phyloP scores from a whole-genome alignment of 2,329 filamentous ascomycete species.

The Chaetothyriales sp. region DNA sequence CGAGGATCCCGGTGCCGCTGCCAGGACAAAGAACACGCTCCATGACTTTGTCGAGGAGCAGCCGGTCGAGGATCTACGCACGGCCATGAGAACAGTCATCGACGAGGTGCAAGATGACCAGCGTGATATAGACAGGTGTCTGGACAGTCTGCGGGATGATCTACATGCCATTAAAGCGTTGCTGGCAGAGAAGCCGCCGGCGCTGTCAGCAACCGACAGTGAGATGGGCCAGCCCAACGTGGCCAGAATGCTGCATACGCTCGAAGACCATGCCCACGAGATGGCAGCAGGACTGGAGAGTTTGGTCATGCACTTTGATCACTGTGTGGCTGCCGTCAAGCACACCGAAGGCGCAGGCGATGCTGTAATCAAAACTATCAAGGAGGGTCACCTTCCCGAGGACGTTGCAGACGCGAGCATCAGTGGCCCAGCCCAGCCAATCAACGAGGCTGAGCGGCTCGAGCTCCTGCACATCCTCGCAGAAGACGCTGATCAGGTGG shows the following conservation, averaged over 20 bases:
- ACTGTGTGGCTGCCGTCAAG: conserved; percentile 79
- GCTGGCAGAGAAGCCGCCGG: conserved; percentile 23
- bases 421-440: conserved; percentile 46
- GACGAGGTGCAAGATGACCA: conserved; percentile 48
- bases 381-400: conserved; percentile 44
- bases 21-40: conserved; percentile 36
- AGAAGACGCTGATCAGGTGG: conserved; percentile 42
- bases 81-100: conserved; percentile 42
- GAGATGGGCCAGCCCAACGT: conserved; percentile 28
- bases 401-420: conserved; percentile 25
- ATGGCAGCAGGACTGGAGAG: conserved; percentile 71
- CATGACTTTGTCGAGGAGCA: conserved; percentile 53
- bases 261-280: conserved; percentile 61
- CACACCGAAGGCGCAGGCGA: conserved; percentile 71
- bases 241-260: conserved; percentile 40
- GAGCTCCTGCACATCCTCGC: conserved; percentile 70
- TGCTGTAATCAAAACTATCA: conserved; percentile 39
- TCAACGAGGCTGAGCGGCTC: conserved; percentile 58
- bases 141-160: conserved; percentile 57
- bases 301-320: conserved; percentile 75
- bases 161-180: conserved; percentile 49
- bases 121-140: conserved; percentile 37
- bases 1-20: too few relatives aligned
- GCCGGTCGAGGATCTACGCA: conserved; percentile 43
- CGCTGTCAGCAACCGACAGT: conserved; percentile 18